A percentile compares a stretch with the other conserved stretches of the same genome.
Evolutionary conservation across 257 asterid genomes (phyloP).

Genomic region (Knoxia roxburghii): DNA sequence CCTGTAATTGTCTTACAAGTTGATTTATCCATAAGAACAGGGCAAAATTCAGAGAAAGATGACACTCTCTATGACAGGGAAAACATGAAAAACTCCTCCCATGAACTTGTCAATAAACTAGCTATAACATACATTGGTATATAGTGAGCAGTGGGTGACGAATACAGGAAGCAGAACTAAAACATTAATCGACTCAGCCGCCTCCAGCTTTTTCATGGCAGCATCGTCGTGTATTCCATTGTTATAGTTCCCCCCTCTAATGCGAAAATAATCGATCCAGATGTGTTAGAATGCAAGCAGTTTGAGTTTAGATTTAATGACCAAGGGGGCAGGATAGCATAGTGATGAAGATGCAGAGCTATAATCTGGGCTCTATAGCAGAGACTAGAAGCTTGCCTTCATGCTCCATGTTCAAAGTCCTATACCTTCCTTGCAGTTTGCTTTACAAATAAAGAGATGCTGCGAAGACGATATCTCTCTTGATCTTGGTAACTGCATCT

Average conservation of each 20-base stretch:
- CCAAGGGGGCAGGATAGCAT: background rate
- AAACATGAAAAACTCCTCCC: background rate
- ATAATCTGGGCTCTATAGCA: too few relatives aligned
- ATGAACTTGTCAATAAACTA: background rate
- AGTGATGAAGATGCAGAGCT: background rate
- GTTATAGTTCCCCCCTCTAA: too few relatives aligned
- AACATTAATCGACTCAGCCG: background rate
- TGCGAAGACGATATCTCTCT: conserved; percentile 97
- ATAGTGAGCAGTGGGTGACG: background rate
- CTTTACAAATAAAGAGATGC: conserved; percentile 81
- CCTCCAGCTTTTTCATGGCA: background rate
- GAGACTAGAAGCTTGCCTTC: background rate
- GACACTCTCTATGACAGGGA: background rate
- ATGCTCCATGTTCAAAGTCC: background rate
- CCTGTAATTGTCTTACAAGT: background rate
- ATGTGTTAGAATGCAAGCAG: background rate
- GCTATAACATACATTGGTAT: background rate
- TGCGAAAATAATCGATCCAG: background rate
- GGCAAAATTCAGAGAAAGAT: background rate
- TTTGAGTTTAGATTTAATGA: background rate
- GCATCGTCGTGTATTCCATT: background rate
- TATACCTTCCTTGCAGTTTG: background rate
- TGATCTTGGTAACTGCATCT: conserved; percentile 84
- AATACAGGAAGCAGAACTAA: background rate
- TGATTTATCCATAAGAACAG: background rate